Conservation (phyloP, 164 flowering plant species). For the Dillenia suffruticosa region DNA sequence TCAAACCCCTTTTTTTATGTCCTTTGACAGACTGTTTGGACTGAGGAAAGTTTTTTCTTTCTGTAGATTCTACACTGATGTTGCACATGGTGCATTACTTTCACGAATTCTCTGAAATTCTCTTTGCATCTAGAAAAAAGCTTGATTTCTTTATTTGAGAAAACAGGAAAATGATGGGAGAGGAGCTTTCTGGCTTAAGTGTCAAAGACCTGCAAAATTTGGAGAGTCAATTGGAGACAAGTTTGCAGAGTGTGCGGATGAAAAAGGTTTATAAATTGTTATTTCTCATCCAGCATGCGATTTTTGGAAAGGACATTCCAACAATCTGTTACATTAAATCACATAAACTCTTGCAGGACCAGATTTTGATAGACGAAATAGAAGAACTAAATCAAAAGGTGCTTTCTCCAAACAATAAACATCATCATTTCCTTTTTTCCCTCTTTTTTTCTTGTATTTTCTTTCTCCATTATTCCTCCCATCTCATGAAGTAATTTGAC, state of each 20-base stretch:
- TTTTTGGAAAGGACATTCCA: neutral
- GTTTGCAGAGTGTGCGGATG: conserved; percentile 67
- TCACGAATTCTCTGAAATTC: no score
- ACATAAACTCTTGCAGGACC: conserved; percentile 53
- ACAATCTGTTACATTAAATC: neutral
- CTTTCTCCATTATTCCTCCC: neutral
- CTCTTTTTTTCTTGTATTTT: neutral
- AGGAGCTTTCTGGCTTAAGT: conserved; percentile 70
- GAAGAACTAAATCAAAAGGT: conserved; percentile 82
- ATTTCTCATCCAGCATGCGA: neutral
- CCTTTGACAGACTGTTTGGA: no score
- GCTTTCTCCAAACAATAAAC: conserved; percentile 7
- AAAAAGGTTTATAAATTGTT: conserved; percentile 51
- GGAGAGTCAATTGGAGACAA: conserved; percentile 82
- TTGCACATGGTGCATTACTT: no score
- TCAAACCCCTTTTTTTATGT: no score
- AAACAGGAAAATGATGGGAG: conserved; percentile 84
- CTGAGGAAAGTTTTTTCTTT: no score
- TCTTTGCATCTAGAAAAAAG: no score
- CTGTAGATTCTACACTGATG: no score
- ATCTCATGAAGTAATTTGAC: neutral
- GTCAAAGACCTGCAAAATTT: conserved; percentile 69
- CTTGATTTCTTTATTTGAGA: no score
- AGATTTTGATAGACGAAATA: conserved; percentile 64
- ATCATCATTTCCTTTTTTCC: no score